Conservation (phyloP, 805 yeast genomes). For the Gaillardinia entomophila region DNA sequence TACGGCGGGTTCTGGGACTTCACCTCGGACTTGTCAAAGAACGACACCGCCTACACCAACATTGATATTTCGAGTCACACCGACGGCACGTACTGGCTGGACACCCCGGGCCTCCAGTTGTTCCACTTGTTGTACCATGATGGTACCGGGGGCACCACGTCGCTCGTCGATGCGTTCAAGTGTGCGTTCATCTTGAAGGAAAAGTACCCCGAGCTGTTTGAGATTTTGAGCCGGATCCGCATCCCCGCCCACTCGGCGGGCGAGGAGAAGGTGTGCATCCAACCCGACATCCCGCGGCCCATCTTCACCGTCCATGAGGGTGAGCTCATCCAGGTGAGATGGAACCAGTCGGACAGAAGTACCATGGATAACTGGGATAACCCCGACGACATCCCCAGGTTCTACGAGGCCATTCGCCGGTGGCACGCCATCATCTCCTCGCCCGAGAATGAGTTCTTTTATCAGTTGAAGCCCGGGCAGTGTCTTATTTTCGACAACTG, state of each 20-base stretch:
- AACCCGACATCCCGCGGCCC: slow-evolving; percentile 52
- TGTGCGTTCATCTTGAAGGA: slow-evolving; percentile 47
- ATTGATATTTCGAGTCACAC: slow-evolving; percentile 61
- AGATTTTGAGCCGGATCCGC: slow-evolving; percentile 42
- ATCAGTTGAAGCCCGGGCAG: slow-evolving; percentile 59
- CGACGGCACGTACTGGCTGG: slow-evolving; percentile 72
- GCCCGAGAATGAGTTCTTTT: slow-evolving; percentile 44
- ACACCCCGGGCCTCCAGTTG: slow-evolving; percentile 65
- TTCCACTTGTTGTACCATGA: slow-evolving; percentile 63
- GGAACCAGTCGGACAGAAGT: slow-evolving; percentile 70
- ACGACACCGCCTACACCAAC: slow-evolving; percentile 70
- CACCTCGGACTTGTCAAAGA: slow-evolving; percentile 60
- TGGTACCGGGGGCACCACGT: slow-evolving; percentile 63
- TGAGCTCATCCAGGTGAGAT: slow-evolving; percentile 54
- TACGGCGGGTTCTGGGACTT: slow-evolving; percentile 82
- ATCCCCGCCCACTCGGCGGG: slow-evolving; percentile 76
- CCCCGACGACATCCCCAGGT: slow-evolving; percentile 43
- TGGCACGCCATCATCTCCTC: slow-evolving; percentile 52
- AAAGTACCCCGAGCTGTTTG: slow-evolving; percentile 45
- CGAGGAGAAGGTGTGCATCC: slow-evolving; percentile 56
- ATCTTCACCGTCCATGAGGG: slow-evolving; percentile 49
- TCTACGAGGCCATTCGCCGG: slow-evolving; percentile 52
- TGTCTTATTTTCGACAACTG: slow-evolving; percentile 67
- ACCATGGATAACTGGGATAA: slow-evolving; percentile 47
- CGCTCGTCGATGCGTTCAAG: slow-evolving; percentile 60